Evolutionary conservation across 192 early-diverging fungal species (phyloP).

Genomic region (Lunasporangiospora selenospora): DNA sequence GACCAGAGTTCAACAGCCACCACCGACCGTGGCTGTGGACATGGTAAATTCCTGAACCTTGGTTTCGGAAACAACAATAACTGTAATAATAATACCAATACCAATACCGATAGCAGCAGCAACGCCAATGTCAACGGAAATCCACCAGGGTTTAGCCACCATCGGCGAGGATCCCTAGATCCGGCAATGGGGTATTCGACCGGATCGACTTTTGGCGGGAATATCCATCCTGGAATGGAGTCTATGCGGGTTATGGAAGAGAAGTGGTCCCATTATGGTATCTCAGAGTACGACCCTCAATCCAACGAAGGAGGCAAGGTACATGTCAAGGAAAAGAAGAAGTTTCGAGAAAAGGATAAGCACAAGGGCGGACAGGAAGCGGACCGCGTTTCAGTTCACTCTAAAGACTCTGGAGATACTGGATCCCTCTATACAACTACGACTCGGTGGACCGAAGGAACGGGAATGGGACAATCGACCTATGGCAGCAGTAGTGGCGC

Average conservation of each 20-base stretch:
- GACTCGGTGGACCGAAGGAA: slow-evolving; percentile 5
- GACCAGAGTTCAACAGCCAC: no score
- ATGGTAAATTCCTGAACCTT: no score
- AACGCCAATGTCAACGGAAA: slow-evolving; percentile 3
- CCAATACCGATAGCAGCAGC: slow-evolving; percentile 1
- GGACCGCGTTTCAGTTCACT: slow-evolving; percentile 22
- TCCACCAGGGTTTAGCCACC: neutral
- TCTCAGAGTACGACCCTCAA: slow-evolving; percentile 31
- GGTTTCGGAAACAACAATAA: neutral
- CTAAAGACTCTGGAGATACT: slow-evolving; percentile 42
- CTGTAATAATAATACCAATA: neutral
- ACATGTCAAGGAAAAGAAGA: slow-evolving; percentile 19
- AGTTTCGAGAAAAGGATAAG: slow-evolving; percentile 5
- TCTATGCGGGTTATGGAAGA: slow-evolving; percentile 14
- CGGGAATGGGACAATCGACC: slow-evolving; percentile 3
- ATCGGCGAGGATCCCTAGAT: slow-evolving; percentile 20
- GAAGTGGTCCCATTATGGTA: slow-evolving; percentile 29
- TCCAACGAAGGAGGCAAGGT: slow-evolving; percentile 2
- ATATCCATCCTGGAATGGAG: slow-evolving; percentile 8
- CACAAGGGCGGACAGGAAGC: neutral
- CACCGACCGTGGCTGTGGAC: no score
- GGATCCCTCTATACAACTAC: slow-evolving; percentile 15
- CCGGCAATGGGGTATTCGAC: slow-evolving; percentile 11
- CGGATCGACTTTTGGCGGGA: neutral
- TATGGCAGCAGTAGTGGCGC: slow-evolving; percentile 15